Evolutionary conservation across 2,329 filamentous ascomycete genomes (phyloP).

Genomic region (Aspergillus sp.): DNA sequence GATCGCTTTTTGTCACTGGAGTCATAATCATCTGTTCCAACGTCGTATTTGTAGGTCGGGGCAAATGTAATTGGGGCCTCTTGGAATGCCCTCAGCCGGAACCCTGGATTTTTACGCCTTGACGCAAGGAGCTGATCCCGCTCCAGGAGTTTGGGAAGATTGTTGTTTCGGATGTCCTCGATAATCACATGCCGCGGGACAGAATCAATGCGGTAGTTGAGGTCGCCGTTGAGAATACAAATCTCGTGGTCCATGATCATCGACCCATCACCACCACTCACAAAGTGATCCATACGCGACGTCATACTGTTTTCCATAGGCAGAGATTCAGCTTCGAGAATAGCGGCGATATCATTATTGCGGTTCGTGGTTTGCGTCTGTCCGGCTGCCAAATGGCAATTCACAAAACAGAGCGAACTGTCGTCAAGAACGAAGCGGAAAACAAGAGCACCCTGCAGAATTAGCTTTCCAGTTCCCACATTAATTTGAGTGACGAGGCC

Average conservation of each 20-base stretch:
- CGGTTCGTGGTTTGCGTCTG: conserved; percentile 87
- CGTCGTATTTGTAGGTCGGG: conserved; percentile 98
- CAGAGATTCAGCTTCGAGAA: conserved; percentile 78
- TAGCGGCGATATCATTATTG: conserved; percentile 88
- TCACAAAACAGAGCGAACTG: conserved; percentile 91
- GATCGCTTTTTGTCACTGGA: conserved; percentile 90
- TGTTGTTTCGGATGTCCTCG: conserved; percentile 75
- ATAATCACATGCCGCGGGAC: conserved; percentile 94
- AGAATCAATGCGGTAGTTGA: conserved; percentile 97
- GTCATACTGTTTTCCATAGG: conserved; percentile 68
- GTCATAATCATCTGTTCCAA: conserved; percentile 91
- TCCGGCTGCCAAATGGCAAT: conserved; percentile 93
- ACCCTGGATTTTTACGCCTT: conserved; percentile 82
- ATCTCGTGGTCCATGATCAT: conserved; percentile 97
- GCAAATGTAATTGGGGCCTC: conserved; percentile 88
- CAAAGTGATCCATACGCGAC: conserved; percentile 72
- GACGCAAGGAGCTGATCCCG: conserved; percentile 91
- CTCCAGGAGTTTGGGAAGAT: conserved; percentile 82
- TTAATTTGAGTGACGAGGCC: conserved; percentile 10
- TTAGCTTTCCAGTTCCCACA: background rate
- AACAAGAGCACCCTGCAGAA: conserved; percentile 70
- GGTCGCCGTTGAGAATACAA: conserved; percentile 92
- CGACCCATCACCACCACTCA: conserved; percentile 88
- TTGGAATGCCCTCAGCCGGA: conserved; percentile 84
- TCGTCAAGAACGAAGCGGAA: conserved; percentile 93